Conservation (phyloP, 768 basidiomycete species). For the Hemileccinum impolitum region DNA sequence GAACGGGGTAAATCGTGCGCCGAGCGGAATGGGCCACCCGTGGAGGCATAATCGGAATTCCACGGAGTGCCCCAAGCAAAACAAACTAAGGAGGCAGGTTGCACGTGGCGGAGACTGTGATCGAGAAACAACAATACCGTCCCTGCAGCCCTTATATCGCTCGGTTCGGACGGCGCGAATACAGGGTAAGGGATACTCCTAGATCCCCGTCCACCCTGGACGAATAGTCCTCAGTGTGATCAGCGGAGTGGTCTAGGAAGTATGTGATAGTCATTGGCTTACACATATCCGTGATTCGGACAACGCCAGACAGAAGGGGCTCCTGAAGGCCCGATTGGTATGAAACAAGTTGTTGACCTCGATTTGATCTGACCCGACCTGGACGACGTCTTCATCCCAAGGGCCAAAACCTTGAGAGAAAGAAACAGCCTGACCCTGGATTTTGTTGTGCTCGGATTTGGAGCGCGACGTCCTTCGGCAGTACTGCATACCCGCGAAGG, state of each 20-base stretch:
- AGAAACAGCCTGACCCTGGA: constrained; percentile 6
- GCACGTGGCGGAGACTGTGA: constrained; percentile 1
- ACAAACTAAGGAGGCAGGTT: constrained; percentile 1
- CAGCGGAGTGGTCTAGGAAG: background rate
- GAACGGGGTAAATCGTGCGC: constrained; percentile 12
- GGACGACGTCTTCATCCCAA: constrained; percentile 1
- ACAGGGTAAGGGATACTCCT: background rate
- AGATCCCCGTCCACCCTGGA: background rate
- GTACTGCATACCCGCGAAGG: constrained; percentile 4
- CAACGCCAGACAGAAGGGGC: constrained; percentile 8
- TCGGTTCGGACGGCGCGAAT: background rate
- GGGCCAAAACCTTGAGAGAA: constrained; percentile 10
- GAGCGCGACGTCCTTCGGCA: background rate
- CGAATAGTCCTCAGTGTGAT: too few species aligned
- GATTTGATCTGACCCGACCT: background rate
- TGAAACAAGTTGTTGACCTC: background rate
- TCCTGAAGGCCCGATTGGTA: constrained; percentile 7
- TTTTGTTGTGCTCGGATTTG: background rate
- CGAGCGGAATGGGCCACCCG: constrained; percentile 2
- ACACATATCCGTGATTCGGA: constrained; percentile 8
- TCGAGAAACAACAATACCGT: background rate
- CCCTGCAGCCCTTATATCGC: background rate
- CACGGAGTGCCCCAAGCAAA: constrained; percentile 16
- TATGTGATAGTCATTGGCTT: background rate
- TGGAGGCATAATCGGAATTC: constrained; percentile 19